Percentiles rank a stretch among this genome's conserved stretches.
These are phyloP conservation scores for Dipsacomyces acuminosporus DNA, from an alignment of 371 early-diverging fungal genomes.

Conservation along the genomic window DNA sequence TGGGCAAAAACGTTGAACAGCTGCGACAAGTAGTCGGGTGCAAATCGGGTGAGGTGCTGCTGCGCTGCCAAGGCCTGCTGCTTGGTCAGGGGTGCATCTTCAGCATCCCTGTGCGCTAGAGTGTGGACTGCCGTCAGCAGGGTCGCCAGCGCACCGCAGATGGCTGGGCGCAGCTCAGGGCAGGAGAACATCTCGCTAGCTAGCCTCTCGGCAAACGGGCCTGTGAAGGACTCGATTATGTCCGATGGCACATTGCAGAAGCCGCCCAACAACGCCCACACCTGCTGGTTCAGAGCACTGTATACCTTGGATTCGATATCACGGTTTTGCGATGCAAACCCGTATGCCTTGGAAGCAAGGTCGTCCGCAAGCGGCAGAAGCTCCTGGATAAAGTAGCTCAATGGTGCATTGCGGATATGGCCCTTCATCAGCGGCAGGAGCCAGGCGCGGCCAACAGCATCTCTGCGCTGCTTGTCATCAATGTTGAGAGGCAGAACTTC, in stretches of 20 bases:
- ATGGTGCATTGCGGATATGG: constrained; percentile 70
- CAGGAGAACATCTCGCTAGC: constrained; percentile 60
- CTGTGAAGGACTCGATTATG: constrained; percentile 56
- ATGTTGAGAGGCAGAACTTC: constrained; percentile 84
- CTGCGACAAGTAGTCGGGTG: constrained; percentile 71
- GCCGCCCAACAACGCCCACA: constrained; percentile 84
- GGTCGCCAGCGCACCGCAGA: constrained; percentile 69
- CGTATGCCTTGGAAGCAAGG: constrained; percentile 61
- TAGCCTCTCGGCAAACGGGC: constrained; percentile 64
- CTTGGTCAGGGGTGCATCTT: constrained; percentile 47
- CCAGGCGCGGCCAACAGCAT: constrained; percentile 70
- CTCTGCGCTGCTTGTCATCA: constrained; percentile 49
- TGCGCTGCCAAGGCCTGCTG: constrained; percentile 58
- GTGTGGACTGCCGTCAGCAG: constrained; percentile 55
- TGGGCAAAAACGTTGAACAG: constrained; percentile 78
- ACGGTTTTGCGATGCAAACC: constrained; percentile 57
- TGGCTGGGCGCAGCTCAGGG: constrained; percentile 72
- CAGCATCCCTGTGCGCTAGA: constrained; percentile 15
- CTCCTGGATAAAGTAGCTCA: constrained; percentile 66
- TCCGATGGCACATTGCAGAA: constrained; percentile 83
- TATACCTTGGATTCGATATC: constrained; percentile 86
- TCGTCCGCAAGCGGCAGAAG: constrained; percentile 74
- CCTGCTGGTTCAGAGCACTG: constrained; percentile 80
- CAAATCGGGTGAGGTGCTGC: constrained; percentile 58
- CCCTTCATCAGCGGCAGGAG: constrained; percentile 74